phyloP scores from a whole-genome alignment of 2,329 filamentous ascomycete species.

The Botryosphaeria dothidea region DNA sequence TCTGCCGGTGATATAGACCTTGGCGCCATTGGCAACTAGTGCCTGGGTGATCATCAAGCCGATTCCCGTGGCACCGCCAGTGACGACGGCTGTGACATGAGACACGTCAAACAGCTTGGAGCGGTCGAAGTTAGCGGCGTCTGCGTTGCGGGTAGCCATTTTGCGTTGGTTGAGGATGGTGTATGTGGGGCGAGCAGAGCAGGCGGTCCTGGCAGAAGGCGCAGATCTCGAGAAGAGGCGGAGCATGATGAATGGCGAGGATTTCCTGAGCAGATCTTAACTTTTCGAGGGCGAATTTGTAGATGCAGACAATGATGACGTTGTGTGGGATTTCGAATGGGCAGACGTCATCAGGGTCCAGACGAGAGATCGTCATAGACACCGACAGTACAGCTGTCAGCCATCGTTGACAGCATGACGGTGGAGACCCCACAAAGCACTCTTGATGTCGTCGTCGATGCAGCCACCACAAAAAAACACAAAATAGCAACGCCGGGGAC shows the following conservation, averaged over 20 bases:
- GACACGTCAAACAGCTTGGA: constrained; percentile 49
- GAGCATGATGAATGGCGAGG: constrained; percentile 29
- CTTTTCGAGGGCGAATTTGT: neutral
- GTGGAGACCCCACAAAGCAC: neutral
- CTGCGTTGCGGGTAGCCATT: constrained; percentile 37
- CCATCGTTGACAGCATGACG: neutral
- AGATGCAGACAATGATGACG: neutral
- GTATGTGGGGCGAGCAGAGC: constrained; percentile 20
- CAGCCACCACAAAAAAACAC: neutral
- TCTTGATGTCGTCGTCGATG: no score
- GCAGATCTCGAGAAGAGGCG: constrained; percentile 29
- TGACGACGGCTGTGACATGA: constrained; percentile 47
- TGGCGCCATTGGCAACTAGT: constrained; percentile 37
- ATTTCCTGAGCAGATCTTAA: neutral
- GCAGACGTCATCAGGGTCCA: constrained; percentile 17
- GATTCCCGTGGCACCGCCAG: constrained; percentile 49
- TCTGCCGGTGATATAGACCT: constrained; percentile 37
- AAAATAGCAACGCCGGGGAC: neutral
- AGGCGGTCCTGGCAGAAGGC: constrained; percentile 15
- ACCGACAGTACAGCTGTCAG: neutral
- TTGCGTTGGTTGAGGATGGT: constrained; percentile 23
- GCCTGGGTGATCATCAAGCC: constrained; percentile 42
- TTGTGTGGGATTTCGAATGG: neutral
- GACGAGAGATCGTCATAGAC: constrained; percentile 2
- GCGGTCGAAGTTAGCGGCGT: constrained; percentile 42